phyloP scores from a whole-genome alignment of 2,329 filamentous ascomycete genomes.

The Colletotrichum aenigma region DNA sequence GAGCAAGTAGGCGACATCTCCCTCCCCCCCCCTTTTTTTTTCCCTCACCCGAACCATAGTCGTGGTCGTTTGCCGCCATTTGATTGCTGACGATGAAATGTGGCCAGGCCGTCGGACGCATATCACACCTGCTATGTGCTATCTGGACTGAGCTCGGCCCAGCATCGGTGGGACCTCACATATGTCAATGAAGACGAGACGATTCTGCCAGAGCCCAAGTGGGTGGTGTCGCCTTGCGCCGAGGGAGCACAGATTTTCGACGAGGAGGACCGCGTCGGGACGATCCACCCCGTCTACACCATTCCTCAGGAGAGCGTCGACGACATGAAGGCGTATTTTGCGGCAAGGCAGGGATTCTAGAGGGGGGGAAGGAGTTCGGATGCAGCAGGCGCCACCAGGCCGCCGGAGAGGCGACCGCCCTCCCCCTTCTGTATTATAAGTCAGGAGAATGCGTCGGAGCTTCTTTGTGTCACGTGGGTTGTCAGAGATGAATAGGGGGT shows the following conservation, averaged over 20 bases:
- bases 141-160: constrained; percentile 80
- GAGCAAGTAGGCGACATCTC: constrained; percentile 63
- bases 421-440: not conserved
- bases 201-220: constrained; percentile 42
- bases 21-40: not conserved
- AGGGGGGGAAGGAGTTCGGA: not conserved
- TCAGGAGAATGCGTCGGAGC: not conserved
- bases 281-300: constrained; percentile 84
- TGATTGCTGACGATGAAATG: not conserved
- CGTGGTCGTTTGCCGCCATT: too few relatives aligned
- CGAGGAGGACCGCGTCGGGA: constrained; percentile 69
- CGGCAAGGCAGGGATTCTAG: constrained; percentile 60
- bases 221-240: constrained; percentile 52
- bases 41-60: too few relatives aligned
- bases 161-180: constrained; percentile 66
- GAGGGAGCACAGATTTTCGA: constrained; percentile 69
- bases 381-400: not conserved
- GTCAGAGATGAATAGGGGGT: not conserved
- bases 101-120: constrained; percentile 73
- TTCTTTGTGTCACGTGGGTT: constrained; percentile 3
- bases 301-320: constrained; percentile 75
- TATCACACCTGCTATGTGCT: constrained; percentile 96
- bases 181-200: constrained; percentile 30
- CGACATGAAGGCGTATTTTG: constrained; percentile 68
- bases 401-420: constrained; percentile 8